Base-by-base conservation (phyloP, 1,284 basidiomycete genomes). In the Ceratobasidium sp. region DNA sequence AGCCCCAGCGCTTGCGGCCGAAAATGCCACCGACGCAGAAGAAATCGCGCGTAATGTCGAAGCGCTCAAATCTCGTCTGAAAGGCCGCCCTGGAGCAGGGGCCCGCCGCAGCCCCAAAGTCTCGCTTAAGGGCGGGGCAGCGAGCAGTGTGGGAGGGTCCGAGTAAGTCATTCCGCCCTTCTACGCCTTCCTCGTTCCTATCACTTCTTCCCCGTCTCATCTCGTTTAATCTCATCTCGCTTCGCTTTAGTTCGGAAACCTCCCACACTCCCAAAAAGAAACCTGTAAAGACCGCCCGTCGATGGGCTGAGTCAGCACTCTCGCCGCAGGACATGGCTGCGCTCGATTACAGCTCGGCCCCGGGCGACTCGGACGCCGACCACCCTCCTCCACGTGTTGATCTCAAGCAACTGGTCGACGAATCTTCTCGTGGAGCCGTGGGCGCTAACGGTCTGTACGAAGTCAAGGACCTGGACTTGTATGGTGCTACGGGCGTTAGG, bases 41-140 rank as follows among this genome's bases (percentile, higher is more conserved):
- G 91, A 95, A 79, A 98, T 99, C 78, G 91, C 96, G 11, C 89
- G 93, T 79, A 98, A 97, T 80, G 93, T 98, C 1, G 92, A 96
- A 80, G 95, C 94, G 0, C 86, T 99, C 72, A 98, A 97, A 82
- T 91, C 89, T 71, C 88, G 95, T 48, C 84, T 97, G 60, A 84
- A 73, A 78, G 79, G 45, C 77, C 80, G 64, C 54, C 89, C 92
- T 71, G 90, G 90, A 19, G 86, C 90, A 74, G 90, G 91, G 0
- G 89, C 87, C 22, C 85, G 86, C 78, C 87, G 87, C 89, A 80
- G 86, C 85, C 64, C 80, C 78, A 79, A 85, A 84, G 66, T 69
- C 53, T 69, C 66, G 66, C 66, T 69, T 41, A 76, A 82, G 84
- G 57, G 87, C 17, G 85, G 64, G 77, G 75, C 19, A 86, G 88